phyloP scores from a whole-genome alignment of 2,329 filamentous ascomycete species.

The Colletotrichum destructivum region DNA sequence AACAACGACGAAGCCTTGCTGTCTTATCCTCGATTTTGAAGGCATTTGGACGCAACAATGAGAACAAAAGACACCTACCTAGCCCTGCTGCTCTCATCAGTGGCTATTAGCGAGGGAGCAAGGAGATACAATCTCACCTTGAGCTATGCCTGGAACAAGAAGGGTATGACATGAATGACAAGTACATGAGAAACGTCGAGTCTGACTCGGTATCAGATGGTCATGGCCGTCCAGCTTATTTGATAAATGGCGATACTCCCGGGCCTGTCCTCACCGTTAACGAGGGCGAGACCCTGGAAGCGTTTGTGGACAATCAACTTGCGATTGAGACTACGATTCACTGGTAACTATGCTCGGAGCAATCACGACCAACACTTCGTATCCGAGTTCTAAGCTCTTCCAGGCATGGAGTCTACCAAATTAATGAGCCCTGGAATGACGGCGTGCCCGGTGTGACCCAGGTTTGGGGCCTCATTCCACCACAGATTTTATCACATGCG shows the following conservation, averaged over 20 bases:
- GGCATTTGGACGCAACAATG: background rate
- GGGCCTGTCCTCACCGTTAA: constrained; percentile 23
- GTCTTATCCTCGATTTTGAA: background rate
- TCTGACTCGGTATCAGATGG: constrained; percentile 14
- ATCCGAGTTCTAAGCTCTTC: background rate
- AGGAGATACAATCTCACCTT: constrained; percentile 27
- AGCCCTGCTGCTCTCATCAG: background rate
- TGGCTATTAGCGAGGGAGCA: background rate
- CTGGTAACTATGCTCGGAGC: background rate
- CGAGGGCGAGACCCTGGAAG: constrained; percentile 21
- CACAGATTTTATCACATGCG: background rate
- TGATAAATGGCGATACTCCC: constrained; percentile 27
- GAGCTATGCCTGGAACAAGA: constrained; percentile 21
- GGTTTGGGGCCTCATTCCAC: background rate
- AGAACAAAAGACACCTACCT: background rate
- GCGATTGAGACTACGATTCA: constrained; percentile 30
- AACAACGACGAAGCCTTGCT: background rate
- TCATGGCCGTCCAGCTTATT: constrained; percentile 26
- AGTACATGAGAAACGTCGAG: no score
- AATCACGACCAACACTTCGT: no score
- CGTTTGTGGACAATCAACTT: constrained; percentile 33
- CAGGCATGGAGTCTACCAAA: constrained; percentile 34
- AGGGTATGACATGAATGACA: background rate
- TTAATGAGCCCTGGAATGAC: constrained; percentile 34
- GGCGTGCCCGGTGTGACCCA: constrained; percentile 31